A percentile compares a stretch with the other conserved stretches of the same genome.
Conservation (phyloP, 768 basidiomycete genomes). For the Xerocomellus intermedius region DNA sequence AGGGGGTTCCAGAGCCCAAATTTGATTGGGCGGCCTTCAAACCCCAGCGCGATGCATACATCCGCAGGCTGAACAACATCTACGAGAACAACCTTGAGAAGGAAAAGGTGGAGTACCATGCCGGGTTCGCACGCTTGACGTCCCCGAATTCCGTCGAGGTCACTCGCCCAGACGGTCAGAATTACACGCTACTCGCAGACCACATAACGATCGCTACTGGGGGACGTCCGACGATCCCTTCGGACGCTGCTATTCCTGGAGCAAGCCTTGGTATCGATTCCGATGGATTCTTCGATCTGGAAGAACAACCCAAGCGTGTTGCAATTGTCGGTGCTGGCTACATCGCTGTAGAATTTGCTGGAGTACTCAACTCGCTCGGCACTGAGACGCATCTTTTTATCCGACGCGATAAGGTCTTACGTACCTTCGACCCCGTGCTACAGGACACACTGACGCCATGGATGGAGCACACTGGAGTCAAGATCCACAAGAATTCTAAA, state of each 20-base stretch:
- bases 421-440: constrained; percentile 87
- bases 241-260: constrained; percentile 80
- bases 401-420: constrained; percentile 83
- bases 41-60: constrained; percentile 93
- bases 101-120: constrained; percentile 85
- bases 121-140: constrained; percentile 71
- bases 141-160: constrained; percentile 74
- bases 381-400: constrained; percentile 92
- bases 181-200: constrained; percentile 72
- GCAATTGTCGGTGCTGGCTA: constrained; percentile 97
- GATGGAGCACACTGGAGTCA: constrained; percentile 94
- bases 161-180: constrained; percentile 60
- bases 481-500: constrained; percentile 76
- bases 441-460: constrained; percentile 83
- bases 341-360: constrained; percentile 96
- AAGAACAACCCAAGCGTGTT: constrained; percentile 87
- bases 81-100: constrained; percentile 87
- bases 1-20: constrained; percentile 52
- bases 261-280: constrained; percentile 88
- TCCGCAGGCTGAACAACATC: constrained; percentile 82
- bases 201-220: constrained; percentile 85
- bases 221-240: constrained; percentile 77
- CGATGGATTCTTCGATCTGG: constrained; percentile 94
- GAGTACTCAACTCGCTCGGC: constrained; percentile 88
- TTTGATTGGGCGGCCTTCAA: constrained; percentile 94